Evolutionary conservation across 164 flowering plant species (phyloP).

Genomic region (Tinospora cordifolia): DNA sequence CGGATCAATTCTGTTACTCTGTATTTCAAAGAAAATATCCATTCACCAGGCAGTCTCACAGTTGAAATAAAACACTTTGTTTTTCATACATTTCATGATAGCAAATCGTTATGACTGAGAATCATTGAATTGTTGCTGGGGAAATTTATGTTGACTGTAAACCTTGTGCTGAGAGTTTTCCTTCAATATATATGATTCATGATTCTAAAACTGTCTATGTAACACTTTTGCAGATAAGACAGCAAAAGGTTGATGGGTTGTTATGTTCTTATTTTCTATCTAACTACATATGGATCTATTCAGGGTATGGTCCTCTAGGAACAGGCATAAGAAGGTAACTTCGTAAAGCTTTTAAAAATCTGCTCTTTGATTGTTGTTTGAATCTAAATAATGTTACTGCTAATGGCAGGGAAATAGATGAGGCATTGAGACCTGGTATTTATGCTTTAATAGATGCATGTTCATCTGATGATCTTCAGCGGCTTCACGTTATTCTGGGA

Average conservation of each 20-base stretch:
- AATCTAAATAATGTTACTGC: not conserved
- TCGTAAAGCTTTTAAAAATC: not conserved
- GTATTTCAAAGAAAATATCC: not conserved
- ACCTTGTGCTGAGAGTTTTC: not conserved
- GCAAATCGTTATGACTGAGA: not conserved
- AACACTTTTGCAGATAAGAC: slow-evolving; percentile 50
- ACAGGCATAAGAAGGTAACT: slow-evolving; percentile 66
- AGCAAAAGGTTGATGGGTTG: slow-evolving; percentile 59
- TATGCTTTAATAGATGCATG: slow-evolving; percentile 82
- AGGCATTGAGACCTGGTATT: slow-evolving; percentile 77
- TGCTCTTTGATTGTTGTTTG: not conserved
- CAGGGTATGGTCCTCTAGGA: slow-evolving; percentile 64
- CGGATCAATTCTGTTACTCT: not conserved
- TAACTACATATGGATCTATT: slow-evolving; percentile 59
- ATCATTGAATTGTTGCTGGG: not conserved
- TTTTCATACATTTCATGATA: not conserved
- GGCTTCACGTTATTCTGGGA: slow-evolving; percentile 71
- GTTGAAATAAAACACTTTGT: too few relatives aligned
- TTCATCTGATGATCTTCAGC: slow-evolving; percentile 73
- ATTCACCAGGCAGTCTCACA: not conserved
- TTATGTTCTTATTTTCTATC: slow-evolving; percentile 53
- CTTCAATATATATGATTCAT: not conserved
- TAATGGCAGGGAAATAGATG: slow-evolving; percentile 73
- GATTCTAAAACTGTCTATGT: not conserved
- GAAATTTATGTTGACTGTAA: too few relatives aligned